phyloP scores from a whole-genome alignment of 768 basidiomycete genomes.

The Russula vinacea region DNA sequence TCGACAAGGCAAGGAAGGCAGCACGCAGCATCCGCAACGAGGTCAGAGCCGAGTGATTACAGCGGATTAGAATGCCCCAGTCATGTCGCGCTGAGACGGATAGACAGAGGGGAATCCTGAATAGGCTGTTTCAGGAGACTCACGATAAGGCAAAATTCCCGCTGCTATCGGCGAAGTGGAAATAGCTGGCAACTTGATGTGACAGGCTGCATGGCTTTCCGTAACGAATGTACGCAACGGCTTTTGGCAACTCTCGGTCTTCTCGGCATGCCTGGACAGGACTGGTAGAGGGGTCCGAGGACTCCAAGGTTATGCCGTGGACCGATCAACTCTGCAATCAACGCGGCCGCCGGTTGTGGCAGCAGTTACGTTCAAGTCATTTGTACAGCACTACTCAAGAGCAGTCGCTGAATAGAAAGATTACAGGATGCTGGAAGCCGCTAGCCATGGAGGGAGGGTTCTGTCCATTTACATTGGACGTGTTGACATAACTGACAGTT shows the following conservation, averaged over 20 bases:
- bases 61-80: background rate
- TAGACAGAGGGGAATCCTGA: background rate
- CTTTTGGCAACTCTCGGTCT: background rate
- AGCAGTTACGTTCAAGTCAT: background rate
- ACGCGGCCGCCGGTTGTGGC: background rate
- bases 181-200: background rate
- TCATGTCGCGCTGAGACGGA: background rate
- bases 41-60: background rate
- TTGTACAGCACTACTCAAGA: background rate
- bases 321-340: background rate
- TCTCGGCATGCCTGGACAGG: background rate
- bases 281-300: background rate
- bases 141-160: background rate
- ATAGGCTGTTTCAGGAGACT: background rate
- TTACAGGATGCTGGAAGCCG: background rate
- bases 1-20: background rate
- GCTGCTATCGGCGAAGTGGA: background rate
- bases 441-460: background rate
- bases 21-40: background rate
- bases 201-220: background rate
- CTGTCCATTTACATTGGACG: constrained; percentile 1
- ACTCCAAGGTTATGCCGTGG: background rate
- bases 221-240: background rate
- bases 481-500: background rate
- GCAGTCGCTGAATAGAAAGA: background rate